These are phyloP conservation scores for Chlorophyllum brunneum DNA, from an alignment of 768 basidiomycete genomes.

Conservation along the genomic window DNA sequence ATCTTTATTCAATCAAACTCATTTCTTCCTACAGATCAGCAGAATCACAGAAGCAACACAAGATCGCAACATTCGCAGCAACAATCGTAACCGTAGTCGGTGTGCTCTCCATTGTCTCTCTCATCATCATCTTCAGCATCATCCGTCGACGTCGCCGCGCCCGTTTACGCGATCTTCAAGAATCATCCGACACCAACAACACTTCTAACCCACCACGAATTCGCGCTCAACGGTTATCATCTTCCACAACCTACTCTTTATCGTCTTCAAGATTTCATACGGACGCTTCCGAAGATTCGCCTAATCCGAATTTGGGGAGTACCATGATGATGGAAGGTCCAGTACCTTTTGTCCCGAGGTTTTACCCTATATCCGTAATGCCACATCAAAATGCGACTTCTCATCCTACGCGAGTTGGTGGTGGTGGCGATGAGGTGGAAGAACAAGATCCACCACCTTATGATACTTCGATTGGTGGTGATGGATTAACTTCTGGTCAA, in stretches of 20 bases:
- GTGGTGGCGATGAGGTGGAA: not conserved
- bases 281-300: constrained; percentile 32
- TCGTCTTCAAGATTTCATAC: constrained; percentile 17
- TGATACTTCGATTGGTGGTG: not conserved
- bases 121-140: constrained; percentile 49
- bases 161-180: constrained; percentile 37
- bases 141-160: constrained; percentile 41
- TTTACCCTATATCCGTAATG: constrained; percentile 49
- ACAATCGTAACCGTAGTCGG: constrained; percentile 50
- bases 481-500: too few species aligned
- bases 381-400: not conserved
- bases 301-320: constrained; percentile 25
- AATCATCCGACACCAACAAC: constrained; percentile 21
- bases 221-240: constrained; percentile 7
- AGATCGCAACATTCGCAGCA: constrained; percentile 48
- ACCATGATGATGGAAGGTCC: constrained; percentile 28
- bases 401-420: not conserved
- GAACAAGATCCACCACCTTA: constrained; percentile 5
- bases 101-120: constrained; percentile 41
- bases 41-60: constrained; percentile 23
- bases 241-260: constrained; percentile 5
- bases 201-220: constrained; percentile 4
- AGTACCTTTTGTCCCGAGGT: constrained; percentile 49
- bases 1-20: not conserved
- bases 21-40: constrained; percentile 28